Evolutionary conservation across 345 rosid species (phyloP), one percentile per base, ranked within the genome.

Genomic region (Ceriops tagal): DNA sequence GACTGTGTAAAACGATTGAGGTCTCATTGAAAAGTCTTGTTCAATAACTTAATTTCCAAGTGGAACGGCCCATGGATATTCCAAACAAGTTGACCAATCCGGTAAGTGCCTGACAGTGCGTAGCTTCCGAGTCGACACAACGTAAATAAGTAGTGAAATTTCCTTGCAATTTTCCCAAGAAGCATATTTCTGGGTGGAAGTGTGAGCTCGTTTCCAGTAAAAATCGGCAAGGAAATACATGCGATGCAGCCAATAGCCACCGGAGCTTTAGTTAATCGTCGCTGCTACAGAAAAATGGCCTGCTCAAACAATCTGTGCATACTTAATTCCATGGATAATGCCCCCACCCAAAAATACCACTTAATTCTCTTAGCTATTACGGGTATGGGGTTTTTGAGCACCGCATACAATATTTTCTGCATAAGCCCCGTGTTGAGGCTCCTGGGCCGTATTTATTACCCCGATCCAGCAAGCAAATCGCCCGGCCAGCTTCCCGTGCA

Each of bases 331-430:
- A 88, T 88, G 3, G 96, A 86, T 79, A 56, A 55, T 16, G 88
- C 91, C 20, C 65, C 69, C 0, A 86, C 89, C 3, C 92, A 87
- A 74, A 75, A 79, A 78, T 87, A 86, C 85, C 96, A 87, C 66
- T 7, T 86, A 43, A 84, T 80, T 0, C 84, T 90, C 18, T 82
- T 88, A 8, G 81, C 85, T 11, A 86, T 90, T 8, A 88, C 96
- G 0, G 91, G 96, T 16, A 86, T 88, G 89, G 92, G 91, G 8
- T 90, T 90, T 73, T 87, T 88, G 76, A 88, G 91, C 3, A 92
- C 88, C 37, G 88, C 96, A 0, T 88, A 90, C 34, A 92, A 90
- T 66, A 89, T 90, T 3, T 90, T 90, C 37, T 88, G 91, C 72
- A 88, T 88, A 58, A 61, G 87, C 49, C 8, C 85, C 4, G 79